phyloP scores from a whole-genome alignment of 345 rosid species.

The Atalantia buxifolia region DNA sequence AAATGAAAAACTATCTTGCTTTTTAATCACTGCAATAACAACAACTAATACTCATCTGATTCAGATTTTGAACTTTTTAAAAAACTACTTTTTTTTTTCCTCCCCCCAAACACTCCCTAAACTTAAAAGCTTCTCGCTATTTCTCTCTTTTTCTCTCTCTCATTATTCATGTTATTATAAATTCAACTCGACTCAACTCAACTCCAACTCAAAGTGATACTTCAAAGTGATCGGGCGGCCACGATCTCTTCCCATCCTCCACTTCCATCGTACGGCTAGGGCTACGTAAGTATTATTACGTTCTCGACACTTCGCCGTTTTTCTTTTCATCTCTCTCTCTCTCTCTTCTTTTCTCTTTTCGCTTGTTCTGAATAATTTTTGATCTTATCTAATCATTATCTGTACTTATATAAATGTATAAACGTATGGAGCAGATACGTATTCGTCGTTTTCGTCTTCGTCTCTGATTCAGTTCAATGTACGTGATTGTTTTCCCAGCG shows the following conservation, averaged over 20 bases:
- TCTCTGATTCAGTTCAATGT: conserved; percentile 16
- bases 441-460: neutral
- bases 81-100: neutral
- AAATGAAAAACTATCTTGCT: too few species aligned
- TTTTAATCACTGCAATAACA: neutral
- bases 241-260: conserved; percentile 30
- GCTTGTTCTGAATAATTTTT: neutral
- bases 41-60: neutral
- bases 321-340: too few species aligned
- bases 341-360: neutral
- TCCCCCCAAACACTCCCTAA: neutral
- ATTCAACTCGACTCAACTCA: too few species aligned
- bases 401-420: neutral
- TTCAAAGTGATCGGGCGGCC: conserved; percentile 32
- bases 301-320: too few species aligned
- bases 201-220: conserved; percentile 9
- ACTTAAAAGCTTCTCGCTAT: neutral
- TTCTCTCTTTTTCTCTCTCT: conserved; percentile 1
- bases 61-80: neutral
- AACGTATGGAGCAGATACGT: neutral
- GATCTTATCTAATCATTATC: neutral
- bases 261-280: conserved; percentile 36
- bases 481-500: neutral
- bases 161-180: neutral
- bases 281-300: conserved; percentile 27